Conservation (phyloP, 352 stramenopile genomes). For the Pythium sukuiense region DNA sequence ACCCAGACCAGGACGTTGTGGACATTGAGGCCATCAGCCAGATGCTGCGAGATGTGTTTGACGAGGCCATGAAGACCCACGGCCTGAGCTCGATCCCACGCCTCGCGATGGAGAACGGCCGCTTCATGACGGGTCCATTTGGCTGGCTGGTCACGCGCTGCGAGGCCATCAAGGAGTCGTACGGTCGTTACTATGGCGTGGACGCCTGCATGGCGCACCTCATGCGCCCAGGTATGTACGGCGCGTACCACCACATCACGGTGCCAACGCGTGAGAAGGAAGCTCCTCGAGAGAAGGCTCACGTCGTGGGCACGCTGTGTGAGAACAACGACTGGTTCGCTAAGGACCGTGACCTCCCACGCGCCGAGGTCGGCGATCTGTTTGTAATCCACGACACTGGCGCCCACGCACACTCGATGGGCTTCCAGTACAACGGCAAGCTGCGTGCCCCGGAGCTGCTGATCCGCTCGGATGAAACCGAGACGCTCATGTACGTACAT, state of each 20-base stretch:
- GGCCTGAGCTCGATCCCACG: constrained; percentile 57
- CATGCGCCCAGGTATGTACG: constrained; percentile 91
- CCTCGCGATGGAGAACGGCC: constrained; percentile 89
- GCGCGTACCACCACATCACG: constrained; percentile 88
- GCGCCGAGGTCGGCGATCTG: constrained; percentile 75
- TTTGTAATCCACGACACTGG: constrained; percentile 91
- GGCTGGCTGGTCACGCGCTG: constrained; percentile 86
- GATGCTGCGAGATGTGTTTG: constrained; percentile 78
- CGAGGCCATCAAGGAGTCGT: constrained; percentile 86
- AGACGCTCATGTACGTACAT: constrained; percentile 79
- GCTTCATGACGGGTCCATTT: constrained; percentile 87
- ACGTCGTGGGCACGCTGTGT: constrained; percentile 87
- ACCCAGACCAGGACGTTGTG: constrained; percentile 65
- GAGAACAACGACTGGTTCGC: constrained; percentile 94
- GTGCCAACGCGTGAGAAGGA: constrained; percentile 56
- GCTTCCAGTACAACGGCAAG: constrained; percentile 93
- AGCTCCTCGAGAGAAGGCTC: constrained; percentile 37
- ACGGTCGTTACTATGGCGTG: constrained; percentile 85
- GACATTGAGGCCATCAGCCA: constrained; percentile 68
- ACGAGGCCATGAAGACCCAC: constrained; percentile 70
- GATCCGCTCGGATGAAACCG: constrained; percentile 47
- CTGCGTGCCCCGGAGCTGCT: constrained; percentile 88
- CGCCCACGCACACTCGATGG: constrained; percentile 91
- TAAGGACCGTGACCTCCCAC: constrained; percentile 76
- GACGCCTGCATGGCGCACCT: constrained; percentile 90